Base-by-base conservation (phyloP, 306 rosid species). In the Begonia masoniana region DNA sequence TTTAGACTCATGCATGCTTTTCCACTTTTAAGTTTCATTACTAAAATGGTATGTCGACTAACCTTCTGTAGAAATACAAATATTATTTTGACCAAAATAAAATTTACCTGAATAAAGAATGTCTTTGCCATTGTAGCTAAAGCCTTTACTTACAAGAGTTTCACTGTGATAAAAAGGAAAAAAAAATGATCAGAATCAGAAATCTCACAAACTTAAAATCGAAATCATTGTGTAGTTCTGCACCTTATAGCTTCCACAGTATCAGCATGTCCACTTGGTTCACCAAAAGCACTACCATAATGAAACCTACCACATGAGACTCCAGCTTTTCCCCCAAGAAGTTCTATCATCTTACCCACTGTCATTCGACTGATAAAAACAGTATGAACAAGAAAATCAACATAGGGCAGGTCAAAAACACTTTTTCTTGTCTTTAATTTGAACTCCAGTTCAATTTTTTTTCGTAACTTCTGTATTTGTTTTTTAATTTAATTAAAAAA, bases 181-280 rank as follows among this genome's bases (percentile, higher is more conserved):
- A 17, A 48, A 71, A 58, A 52, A 57, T 43, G 52, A 45, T 64
- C 57, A 63, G 39, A 52, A 16, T 21, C 14, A 23, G 15, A 48
- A 59, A 19, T 52, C 1, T 15, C 51, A 35, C 54, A 72, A 43
- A 53, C 16, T 46, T 31, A 31, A 31, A 31, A 31, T 4, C 39
- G 7, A 31, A 31, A 31, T 31, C 7, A 5, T 6, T 5, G 39
- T 31, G 7, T 5, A 31, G 7, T 31, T 3, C 7, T 31, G 66
- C 61, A 88, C 96, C 96, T 89, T 74, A 89, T 80, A 54, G 74
- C 76, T 64, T 89, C 95, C 70, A 89, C 97, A 62, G 73, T 89
- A 76, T 89, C 94, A n/a, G 97, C 97, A 73, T 89, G 97, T 58
- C 97, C 97, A 71, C 95, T 80, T 82, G 79, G 78, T 69, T 89